Conservation (phyloP, 1,139 yeast genomes). For the Yamadazyma diospyri region DNA sequence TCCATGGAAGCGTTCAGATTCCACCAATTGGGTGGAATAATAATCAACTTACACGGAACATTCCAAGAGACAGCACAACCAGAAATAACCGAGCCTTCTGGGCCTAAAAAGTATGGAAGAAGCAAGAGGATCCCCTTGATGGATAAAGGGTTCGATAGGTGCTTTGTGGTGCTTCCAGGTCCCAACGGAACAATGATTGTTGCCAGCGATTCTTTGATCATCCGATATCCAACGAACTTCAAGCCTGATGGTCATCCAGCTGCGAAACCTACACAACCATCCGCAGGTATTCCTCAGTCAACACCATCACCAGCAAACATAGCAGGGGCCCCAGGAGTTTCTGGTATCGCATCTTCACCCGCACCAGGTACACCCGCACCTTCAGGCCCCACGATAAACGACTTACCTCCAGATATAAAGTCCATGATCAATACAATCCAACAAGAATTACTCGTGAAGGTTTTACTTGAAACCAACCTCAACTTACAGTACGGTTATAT, state of each 20-base stretch:
- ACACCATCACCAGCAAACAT: conserved; percentile 5
- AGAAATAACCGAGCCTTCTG: conserved; percentile 23
- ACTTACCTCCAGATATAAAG: conserved; percentile 53
- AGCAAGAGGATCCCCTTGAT: conserved; percentile 44
- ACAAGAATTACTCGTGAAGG: conserved; percentile 60
- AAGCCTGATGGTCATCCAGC: conserved; percentile 33
- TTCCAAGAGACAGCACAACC: conserved; percentile 67
- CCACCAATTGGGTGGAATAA: conserved; percentile 71
- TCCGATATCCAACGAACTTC: conserved; percentile 59
- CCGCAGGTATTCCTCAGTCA: conserved; percentile 3
- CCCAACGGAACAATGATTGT: conserved; percentile 69
- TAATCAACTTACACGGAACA: conserved; percentile 79
- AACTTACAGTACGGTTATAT: conserved; percentile 75
- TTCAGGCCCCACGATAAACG: conserved; percentile 20
- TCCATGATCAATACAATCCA: conserved; percentile 53
- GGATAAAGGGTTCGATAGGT: conserved; percentile 81
- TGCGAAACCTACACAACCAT: conserved; percentile 8
- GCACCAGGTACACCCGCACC: conserved; percentile 10
- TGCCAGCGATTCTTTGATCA: conserved; percentile 75
- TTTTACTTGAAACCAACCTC: conserved; percentile 71
- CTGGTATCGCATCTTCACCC: conserved; percentile 8
- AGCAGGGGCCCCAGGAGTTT: conserved; percentile 9
- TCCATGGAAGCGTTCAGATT: conserved; percentile 77
- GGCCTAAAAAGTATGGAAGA: conserved; percentile 23
- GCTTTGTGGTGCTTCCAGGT: conserved; percentile 74